These are phyloP conservation scores for Mallotus nudiflorus DNA, from an alignment of 345 rosid genomes.

Conservation along the genomic window DNA sequence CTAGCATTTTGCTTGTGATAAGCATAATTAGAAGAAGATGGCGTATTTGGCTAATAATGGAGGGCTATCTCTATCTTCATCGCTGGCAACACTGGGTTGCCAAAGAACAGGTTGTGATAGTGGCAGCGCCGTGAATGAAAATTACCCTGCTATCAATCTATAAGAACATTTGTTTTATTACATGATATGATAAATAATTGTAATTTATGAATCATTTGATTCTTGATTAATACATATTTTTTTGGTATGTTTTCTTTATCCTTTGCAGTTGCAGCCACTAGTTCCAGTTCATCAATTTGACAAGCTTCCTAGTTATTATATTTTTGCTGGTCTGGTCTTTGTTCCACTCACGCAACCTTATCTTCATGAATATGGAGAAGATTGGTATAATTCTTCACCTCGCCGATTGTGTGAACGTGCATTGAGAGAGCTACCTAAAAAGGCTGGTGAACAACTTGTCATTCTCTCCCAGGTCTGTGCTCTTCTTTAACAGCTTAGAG, in stretches of 20 bases:
- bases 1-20: no score
- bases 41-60: no score
- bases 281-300: conserved; percentile 93
- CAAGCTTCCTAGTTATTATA: conserved; percentile 80
- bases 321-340: conserved; percentile 92
- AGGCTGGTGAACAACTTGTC: conserved; percentile 73
- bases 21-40: no score
- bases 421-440: conserved; percentile 68
- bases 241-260: no score
- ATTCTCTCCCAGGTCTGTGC: conserved; percentile 79
- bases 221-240: no score
- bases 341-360: conserved; percentile 84
- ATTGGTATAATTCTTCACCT: conserved; percentile 87
- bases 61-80: no score
- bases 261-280: conserved; percentile 76
- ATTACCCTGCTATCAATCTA: neutral
- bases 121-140: no score
- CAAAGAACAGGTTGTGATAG: no score
- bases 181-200: no score
- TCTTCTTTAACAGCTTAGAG: neutral
- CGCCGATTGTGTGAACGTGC: conserved; percentile 81
- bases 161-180: neutral
- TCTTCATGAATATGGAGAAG: conserved; percentile 92
- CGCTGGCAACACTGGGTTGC: no score
- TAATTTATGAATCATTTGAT: no score